These are phyloP conservation scores for Calonectria pauciramosa DNA, from an alignment of 2,329 filamentous ascomycete species.

Conservation along the genomic window DNA sequence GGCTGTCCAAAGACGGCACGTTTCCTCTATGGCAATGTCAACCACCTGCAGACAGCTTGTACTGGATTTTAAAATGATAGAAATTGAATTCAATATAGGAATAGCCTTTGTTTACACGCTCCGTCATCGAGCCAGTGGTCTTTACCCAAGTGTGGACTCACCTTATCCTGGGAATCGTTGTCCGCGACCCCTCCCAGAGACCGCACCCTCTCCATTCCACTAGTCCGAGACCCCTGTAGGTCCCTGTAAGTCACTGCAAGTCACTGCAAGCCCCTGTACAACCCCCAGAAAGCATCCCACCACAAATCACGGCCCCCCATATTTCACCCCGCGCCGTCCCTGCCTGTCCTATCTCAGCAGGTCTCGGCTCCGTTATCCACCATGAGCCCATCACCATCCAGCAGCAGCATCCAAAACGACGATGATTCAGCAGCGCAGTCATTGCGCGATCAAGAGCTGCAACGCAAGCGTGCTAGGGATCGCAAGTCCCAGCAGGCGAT, in stretches of 20 bases:
- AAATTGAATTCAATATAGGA: not conserved
- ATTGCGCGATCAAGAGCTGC: constrained; percentile 38
- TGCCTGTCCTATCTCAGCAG: not conserved
- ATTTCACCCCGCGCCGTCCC: constrained; percentile 23
- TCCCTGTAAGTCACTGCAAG: not conserved
- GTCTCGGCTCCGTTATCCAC: constrained; percentile 4
- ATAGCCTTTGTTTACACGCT: no score
- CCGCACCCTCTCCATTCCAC: not conserved
- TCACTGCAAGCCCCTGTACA: not conserved
- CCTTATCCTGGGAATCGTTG: not conserved
- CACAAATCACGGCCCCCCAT: not conserved
- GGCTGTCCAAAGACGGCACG: not conserved
- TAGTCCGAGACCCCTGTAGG: not conserved
- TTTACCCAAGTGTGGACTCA: not conserved
- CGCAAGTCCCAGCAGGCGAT: constrained; percentile 51
- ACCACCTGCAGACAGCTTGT: not conserved
- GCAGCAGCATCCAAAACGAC: constrained; percentile 10
- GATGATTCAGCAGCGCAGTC: constrained; percentile 29
- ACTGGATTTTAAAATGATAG: not conserved
- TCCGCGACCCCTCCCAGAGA: not conserved
- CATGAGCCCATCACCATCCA: constrained; percentile 26
- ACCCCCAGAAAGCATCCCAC: constrained; percentile 1
- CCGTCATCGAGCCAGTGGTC: not conserved
- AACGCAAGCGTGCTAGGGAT: constrained; percentile 49
- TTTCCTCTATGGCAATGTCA: not conserved